phyloP scores from a whole-genome alignment of 345 rosid species.

The Iberis pinnata region DNA sequence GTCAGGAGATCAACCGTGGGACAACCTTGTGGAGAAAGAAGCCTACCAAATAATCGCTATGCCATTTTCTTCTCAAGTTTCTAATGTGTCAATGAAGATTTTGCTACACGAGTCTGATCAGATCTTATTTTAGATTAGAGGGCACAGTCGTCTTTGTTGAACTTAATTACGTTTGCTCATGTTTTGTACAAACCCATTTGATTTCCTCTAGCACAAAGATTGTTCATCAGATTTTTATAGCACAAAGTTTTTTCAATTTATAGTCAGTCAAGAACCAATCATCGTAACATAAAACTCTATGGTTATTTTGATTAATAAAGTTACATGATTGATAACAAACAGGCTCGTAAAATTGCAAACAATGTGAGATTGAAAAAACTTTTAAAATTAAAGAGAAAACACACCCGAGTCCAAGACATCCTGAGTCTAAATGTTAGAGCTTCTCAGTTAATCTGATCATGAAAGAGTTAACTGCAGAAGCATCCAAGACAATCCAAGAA shows the following conservation, averaged over 20 bases:
- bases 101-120: no score
- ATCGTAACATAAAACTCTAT: slow-evolving; percentile 19
- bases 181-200: slow-evolving; percentile 13
- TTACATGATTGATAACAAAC: slow-evolving; percentile 22
- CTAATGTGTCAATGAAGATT: no score
- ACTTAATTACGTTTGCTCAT: not conserved
- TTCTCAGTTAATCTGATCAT: slow-evolving; percentile 82
- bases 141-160: slow-evolving; percentile 26
- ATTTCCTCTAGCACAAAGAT: not conserved
- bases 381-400: not conserved
- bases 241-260: not conserved
- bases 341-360: slow-evolving; percentile 18
- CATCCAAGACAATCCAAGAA: slow-evolving; percentile 89
- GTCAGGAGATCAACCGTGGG: slow-evolving; percentile 81
- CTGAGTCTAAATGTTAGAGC: slow-evolving; percentile 37
- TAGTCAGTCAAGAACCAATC: no score
- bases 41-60: no score
- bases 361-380: not conserved
- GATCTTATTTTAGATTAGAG: no score
- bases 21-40: slow-evolving; percentile 84
- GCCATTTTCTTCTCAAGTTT: no score
- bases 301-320: slow-evolving; percentile 18
- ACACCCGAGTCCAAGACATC: not conserved
- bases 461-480: slow-evolving; percentile 67
- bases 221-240: not conserved